Evolutionary conservation across 208 protist genomes (phyloP).

Genomic region (Acanthamoeba triangularis): DNA sequence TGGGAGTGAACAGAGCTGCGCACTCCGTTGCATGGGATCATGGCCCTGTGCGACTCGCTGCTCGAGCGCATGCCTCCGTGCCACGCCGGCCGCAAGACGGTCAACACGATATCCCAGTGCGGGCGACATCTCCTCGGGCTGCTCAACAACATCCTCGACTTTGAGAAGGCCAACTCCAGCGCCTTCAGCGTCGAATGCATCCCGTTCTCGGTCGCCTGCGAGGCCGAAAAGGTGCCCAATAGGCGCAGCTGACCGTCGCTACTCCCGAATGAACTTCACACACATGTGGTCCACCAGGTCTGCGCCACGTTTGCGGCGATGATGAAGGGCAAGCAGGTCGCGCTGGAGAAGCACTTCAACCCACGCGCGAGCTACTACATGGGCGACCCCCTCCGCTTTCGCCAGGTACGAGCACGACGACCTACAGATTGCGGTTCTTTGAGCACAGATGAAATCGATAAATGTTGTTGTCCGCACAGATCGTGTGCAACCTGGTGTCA

Average conservation of each 20-base stretch:
- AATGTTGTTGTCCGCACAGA: too few relatives aligned
- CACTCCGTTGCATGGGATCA: background rate
- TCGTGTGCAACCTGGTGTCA: background rate
- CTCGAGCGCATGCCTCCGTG: background rate
- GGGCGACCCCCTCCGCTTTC: background rate
- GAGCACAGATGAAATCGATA: too few relatives aligned
- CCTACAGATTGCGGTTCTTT: too few relatives aligned
- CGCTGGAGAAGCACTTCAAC: background rate
- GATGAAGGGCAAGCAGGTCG: background rate
- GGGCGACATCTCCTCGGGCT: background rate
- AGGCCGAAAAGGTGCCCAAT: background rate
- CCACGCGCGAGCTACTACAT: background rate
- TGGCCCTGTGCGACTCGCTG: background rate
- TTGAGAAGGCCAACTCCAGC: background rate
- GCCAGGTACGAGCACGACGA: background rate
- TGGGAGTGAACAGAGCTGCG: background rate
- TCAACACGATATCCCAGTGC: background rate
- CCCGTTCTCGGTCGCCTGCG: background rate
- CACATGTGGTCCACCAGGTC: background rate
- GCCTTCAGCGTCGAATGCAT: background rate
- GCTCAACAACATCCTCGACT: background rate
- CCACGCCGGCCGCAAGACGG: background rate
- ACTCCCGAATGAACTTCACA: too few relatives aligned
- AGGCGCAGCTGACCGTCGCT: too few relatives aligned
- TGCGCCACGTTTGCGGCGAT: background rate